Evolutionary conservation across 2,329 filamentous ascomycete genomes (phyloP), one percentile per base, ranked within the genome.

Genomic region (Aschersonia sp.): DNA sequence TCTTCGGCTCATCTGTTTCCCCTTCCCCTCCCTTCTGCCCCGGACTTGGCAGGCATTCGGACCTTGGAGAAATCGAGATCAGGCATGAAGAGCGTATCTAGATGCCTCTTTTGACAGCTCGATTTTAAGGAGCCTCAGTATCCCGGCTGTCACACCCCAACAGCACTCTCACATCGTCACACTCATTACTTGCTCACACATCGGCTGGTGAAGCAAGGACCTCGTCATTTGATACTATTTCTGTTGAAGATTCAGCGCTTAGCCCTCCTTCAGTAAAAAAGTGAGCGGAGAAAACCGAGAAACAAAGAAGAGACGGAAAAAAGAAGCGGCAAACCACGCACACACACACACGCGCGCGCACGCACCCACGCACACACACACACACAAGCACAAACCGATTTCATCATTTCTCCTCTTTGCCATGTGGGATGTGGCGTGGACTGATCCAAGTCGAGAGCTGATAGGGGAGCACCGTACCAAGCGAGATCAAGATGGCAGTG

Each of bases 361-460:
- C 20, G 7, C 38, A 9, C n/a, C 45, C 20, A 31, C 31, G 20
- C 44, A 40, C 30, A 32, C 31, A 48, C 40, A 40, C 41, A 44
- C 28, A 44, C 12, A n/a, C 32, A 20, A 9, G 10, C 43, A 7
- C 48, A 47, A 31, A 20, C 20, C 20, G 20, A 20, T 20, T 43
- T 43, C n/a, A 30, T 9, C 12, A 30, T 6, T 28, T 32, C 41
- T 32, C 10, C 20, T 32, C 41, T 32, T 48, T 45, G 59, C 49
- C 43, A 80, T 80, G 76, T 79, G 77, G 57, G 74, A 78, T 56
- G 71, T 79, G 32, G 62, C 75, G 44, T 80, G 76, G 76, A 74
- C 73, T 4, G 75, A 78, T 49, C 72, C 71, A 29, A 65, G 73
- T 45, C 63, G 67, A 49, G 72, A 79, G 60, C 65, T 69, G 6